Conservation (phyloP, 768 basidiomycete species). For the Hygrophorus pudorinus region DNA sequence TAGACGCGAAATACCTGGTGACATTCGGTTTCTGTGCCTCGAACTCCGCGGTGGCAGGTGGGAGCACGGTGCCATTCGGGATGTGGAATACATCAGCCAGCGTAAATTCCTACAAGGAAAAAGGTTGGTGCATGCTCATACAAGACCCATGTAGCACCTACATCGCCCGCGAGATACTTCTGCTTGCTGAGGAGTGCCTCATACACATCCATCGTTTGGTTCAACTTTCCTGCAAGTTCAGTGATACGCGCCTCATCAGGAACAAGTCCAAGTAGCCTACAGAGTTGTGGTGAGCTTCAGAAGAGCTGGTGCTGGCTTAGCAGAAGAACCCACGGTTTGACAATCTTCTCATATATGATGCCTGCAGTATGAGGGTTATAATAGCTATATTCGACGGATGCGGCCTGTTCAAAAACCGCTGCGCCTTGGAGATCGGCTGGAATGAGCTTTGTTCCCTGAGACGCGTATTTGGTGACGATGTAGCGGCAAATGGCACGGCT, state of each 20-base stretch:
- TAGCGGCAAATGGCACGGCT: conserved; percentile 55
- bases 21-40: conserved; percentile 35
- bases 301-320: no score
- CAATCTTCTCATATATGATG: conserved; percentile 40
- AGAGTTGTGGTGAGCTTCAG: background rate
- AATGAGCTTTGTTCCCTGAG: conserved; percentile 40
- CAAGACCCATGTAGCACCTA: conserved; percentile 14
- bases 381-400: conserved; percentile 40
- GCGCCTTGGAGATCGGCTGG: conserved; percentile 32
- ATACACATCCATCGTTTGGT: conserved; percentile 39
- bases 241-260: conserved; percentile 18
- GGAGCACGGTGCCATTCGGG: conserved; percentile 24
- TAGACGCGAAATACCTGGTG: conserved; percentile 20
- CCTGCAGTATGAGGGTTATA: conserved; percentile 35
- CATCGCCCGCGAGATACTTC: conserved; percentile 48
- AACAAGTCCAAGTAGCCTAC: conserved; percentile 5
- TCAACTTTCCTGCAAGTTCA: conserved; percentile 19
- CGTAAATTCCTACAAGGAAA: conserved; percentile 25
- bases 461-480: conserved; percentile 41
- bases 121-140: background rate
- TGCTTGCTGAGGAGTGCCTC: conserved; percentile 45
- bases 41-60: conserved; percentile 16
- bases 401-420: conserved; percentile 37
- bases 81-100: conserved; percentile 38
- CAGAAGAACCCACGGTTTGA: conserved; percentile 33